phyloP scores from a whole-genome alignment of 1,284 basidiomycete genomes.

The Bjerkandera adusta region DNA sequence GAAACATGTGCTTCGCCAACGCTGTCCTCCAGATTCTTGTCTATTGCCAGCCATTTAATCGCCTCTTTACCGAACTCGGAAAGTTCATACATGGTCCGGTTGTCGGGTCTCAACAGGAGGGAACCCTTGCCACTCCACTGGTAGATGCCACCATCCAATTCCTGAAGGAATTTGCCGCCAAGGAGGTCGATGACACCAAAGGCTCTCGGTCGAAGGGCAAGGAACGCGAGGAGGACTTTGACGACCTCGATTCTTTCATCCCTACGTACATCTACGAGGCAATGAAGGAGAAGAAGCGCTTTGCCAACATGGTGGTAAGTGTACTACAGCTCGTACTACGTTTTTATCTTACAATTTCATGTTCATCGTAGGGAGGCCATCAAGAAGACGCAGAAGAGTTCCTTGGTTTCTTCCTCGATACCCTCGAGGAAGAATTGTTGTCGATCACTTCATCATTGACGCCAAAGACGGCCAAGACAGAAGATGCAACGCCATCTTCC shows the following conservation, averaged over 20 bases:
- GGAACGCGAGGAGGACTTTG: constrained; percentile 39
- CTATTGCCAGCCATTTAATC: constrained; percentile 86
- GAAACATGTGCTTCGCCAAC: constrained; percentile 98
- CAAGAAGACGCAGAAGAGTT: constrained; percentile 99
- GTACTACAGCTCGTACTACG: constrained; percentile 6
- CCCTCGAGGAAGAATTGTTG: constrained; percentile 91
- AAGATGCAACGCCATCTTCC: constrained; percentile 38
- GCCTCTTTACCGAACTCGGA: constrained; percentile 75
- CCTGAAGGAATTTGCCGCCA: constrained; percentile 71
- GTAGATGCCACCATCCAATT: constrained; percentile 85
- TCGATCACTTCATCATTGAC: constrained; percentile 52
- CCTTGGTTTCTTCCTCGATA: constrained; percentile 95
- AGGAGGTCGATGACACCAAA: constrained; percentile 29
- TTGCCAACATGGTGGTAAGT: constrained; percentile 88
- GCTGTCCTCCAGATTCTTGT: constrained; percentile 90
- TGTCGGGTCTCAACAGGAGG: constrained; percentile 30
- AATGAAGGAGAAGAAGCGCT: constrained; percentile 93
- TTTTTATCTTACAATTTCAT: constrained; percentile 3
- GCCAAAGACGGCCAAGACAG: constrained; percentile 35
- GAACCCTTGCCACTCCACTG: constrained; percentile 64
- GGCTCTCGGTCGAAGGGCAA: constrained; percentile 34
- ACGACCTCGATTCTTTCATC: constrained; percentile 72
- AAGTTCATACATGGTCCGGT: constrained; percentile 39
- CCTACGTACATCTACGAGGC: constrained; percentile 93
- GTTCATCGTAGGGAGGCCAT: constrained; percentile 67